Evolutionary conservation across 2,329 filamentous ascomycete species (phyloP).

Genomic region (Ascochyta clinopodiicola): DNA sequence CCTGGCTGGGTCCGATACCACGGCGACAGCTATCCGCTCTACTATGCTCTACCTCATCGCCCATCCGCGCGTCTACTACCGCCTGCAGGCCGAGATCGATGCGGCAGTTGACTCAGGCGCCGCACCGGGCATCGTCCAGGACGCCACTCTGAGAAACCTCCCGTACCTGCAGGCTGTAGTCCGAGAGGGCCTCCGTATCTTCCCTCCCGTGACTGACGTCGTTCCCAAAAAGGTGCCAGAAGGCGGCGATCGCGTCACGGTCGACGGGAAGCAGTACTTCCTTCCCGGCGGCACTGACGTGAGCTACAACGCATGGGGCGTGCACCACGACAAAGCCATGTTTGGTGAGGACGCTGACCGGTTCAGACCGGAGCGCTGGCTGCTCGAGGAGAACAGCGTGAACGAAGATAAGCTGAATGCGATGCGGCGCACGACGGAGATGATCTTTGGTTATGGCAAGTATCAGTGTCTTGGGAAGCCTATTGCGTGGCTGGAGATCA

Average conservation of each 20-base stretch:
- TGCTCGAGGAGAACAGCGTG: constrained; percentile 30
- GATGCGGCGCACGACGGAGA: constrained; percentile 37
- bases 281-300: constrained; percentile 39
- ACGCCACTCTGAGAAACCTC: constrained; percentile 48
- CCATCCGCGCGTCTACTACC: constrained; percentile 53
- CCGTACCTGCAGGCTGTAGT: constrained; percentile 56
- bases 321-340: constrained; percentile 31
- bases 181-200: constrained; percentile 50
- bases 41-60: constrained; percentile 60
- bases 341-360: constrained; percentile 49
- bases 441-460: constrained; percentile 44
- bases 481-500: constrained; percentile 43
- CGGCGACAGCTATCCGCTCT: constrained; percentile 61
- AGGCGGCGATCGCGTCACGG: constrained; percentile 32
- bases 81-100: constrained; percentile 56
- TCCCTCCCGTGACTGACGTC: constrained; percentile 44
- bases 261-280: constrained; percentile 28
- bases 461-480: constrained; percentile 41
- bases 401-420: constrained; percentile 15
- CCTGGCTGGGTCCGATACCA: constrained; percentile 64
- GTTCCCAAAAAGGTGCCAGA: constrained; percentile 35
- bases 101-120: constrained; percentile 35
- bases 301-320: constrained; percentile 30
- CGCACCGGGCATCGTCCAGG: constrained; percentile 53
- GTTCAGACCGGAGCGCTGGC: constrained; percentile 59